Base-by-base conservation (phyloP, 306 rosid genomes). In the Vicia sativa region DNA sequence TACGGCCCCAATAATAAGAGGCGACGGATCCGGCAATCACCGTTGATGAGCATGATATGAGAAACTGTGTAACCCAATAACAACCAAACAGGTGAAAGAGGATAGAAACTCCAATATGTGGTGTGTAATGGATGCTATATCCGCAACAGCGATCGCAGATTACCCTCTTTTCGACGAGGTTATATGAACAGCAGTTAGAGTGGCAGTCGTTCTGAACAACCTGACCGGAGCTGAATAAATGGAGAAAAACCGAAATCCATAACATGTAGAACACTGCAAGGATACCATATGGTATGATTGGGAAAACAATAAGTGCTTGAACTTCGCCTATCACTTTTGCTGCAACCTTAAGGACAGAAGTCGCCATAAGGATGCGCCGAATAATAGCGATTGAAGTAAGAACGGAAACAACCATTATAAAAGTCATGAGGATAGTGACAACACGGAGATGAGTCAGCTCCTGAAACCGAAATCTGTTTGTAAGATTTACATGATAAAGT, bases 1-100 rank as follows among this genome's bases (percentile, higher is more conserved):
- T 88, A 34, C 82, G 86, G 65, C 96, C 91, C 99, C 99, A 93
- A 71, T 93, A 93, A 66, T 93, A 93, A 45, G 97, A 85, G 63
- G 96, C 95, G 42, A 93, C 96, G 31, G 96, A 87, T 74, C 99
- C 99, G n/a, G 99, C 97, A 81, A 93, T 85, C 31, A 93, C 92
- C 1, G 99, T 85, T 44, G 95, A 85, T 23, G 96, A 90, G 87
- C 87, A 87, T 62, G 97, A 91, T 53, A 88, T 77, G 63, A 90
- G 73, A 82, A 90, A 93, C 42, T 93, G 97, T 53, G 96, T 93
- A 44, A 82, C 96, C 99, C 99, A 93, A 73, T 83, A 93, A 76
- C 96, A 80, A 38, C 99, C 97, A 72, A 93, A 83, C 31, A 93
- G 79, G 80, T 93, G 99, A 81, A 93, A 93, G 69, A 93, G 87